Percentiles rank a stretch among this genome's conserved stretches.
These are phyloP conservation scores for Nigrospora sphaerica DNA, from an alignment of 2,329 filamentous ascomycete genomes.

Conservation along the genomic window DNA sequence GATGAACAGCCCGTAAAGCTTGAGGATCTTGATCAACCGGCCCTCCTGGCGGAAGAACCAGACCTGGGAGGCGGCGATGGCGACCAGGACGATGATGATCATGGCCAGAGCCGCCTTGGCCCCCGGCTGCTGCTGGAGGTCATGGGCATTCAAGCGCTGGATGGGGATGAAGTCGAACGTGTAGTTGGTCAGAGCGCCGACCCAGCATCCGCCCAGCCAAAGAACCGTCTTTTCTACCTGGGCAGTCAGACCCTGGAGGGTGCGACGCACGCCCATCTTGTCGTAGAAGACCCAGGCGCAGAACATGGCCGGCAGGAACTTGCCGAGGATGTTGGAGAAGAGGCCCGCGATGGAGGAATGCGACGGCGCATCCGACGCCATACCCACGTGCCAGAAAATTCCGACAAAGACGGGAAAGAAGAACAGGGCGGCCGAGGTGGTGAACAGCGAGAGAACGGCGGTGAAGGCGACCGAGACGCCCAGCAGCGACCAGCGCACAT, in stretches of 20 bases:
- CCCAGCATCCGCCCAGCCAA: constrained; percentile 86
- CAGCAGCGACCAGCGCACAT: constrained; percentile 79
- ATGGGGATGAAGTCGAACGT: constrained; percentile 94
- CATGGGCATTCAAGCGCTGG: constrained; percentile 81
- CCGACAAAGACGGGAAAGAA: constrained; percentile 78
- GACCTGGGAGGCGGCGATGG: constrained; percentile 66
- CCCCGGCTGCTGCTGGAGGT: constrained; percentile 82
- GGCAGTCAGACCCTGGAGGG: constrained; percentile 65
- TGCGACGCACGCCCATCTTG: constrained; percentile 69
- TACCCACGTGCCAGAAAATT: constrained; percentile 82
- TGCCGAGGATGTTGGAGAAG: constrained; percentile 70
- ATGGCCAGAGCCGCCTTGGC: constrained; percentile 75
- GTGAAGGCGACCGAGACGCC: constrained; percentile 77
- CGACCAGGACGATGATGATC: constrained; percentile 64
- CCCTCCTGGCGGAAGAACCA: constrained; percentile 84
- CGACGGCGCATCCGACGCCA: constrained; percentile 80
- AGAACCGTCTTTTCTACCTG: constrained; percentile 86
- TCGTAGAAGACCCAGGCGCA: constrained; percentile 82
- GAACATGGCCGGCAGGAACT: constrained; percentile 82
- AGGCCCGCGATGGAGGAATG: constrained; percentile 61
- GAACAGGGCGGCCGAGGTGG: constrained; percentile 69
- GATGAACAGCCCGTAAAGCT: constrained; percentile 66
- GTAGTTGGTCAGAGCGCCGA: constrained; percentile 88
- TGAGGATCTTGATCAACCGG: constrained; percentile 68
- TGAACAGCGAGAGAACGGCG: constrained; percentile 71